Evolutionary conservation across 2,329 filamentous ascomycete species (phyloP), one percentile per base, ranked within the genome.

Genomic region (Sporothrix mexicana): DNA sequence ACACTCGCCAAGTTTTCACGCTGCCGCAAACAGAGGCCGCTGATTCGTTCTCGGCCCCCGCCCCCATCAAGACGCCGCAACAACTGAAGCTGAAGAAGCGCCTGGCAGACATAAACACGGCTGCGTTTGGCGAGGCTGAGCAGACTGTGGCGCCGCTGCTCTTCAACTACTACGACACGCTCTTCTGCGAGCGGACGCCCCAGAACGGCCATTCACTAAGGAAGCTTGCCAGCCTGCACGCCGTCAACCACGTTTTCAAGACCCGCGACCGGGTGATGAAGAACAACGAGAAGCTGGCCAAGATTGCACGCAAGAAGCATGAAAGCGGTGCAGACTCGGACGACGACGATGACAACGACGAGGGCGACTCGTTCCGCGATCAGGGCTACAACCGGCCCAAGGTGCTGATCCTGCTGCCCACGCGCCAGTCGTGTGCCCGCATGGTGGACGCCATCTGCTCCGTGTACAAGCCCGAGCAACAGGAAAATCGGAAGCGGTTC

Each of bases 371-470:
- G 76, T 85, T 94, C 20, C 90, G 94, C 75, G 96, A 99, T 77
- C 96, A 99, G 82, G 96, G 96, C 0, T 99, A 98, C 81, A 98
- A 95, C 0, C 87, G 96, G 5, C 96, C 96, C 8, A 98, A 98
- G 80, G 91, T 98, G 7, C 87, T 99, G 23, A 93, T 98, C 80
- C 85, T 99, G 20, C 85, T 98, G 0, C 95, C 96, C 3, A 98
- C 96, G 0, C 90, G 95, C 72, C 91, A 98, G 78, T 91, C 94
- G 0, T 97, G 94, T 76, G 92, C 92, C 41, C 90, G 90, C 68
- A 91, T 93, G 77, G 86, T 97, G 51, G 90, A 97, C 67, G 88
- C 88, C 55, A 94, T 99, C 61, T 91, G 91, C 57, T 86, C 89
- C 5, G 82, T 97, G 30, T 93, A 91, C 81, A 87, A 91, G 74